These are phyloP conservation scores for Amanita thiersii DNA, from an alignment of 768 basidiomycete species.

Conservation along the genomic window DNA sequence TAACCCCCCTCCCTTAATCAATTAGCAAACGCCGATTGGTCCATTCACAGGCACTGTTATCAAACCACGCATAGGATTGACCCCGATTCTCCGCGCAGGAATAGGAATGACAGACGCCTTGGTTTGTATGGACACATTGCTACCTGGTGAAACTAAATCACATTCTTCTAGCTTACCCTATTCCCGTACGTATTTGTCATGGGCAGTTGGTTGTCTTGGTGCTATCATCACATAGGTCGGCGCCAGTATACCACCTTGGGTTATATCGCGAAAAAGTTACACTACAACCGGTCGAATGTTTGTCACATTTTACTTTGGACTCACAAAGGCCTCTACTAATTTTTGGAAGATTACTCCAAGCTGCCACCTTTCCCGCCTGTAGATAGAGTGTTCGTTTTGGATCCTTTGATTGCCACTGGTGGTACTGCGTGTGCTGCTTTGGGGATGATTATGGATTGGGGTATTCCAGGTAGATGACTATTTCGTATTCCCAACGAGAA, in stretches of 20 bases:
- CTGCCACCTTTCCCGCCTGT: constrained; percentile 68
- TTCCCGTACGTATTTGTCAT: constrained; percentile 58
- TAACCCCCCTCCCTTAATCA: background rate
- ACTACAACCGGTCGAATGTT: constrained; percentile 88
- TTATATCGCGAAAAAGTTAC: constrained; percentile 82
- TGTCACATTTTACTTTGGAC: background rate
- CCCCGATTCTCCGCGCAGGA: constrained; percentile 90
- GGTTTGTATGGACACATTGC: constrained; percentile 19
- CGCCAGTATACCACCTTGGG: constrained; percentile 87
- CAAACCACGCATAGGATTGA: constrained; percentile 74
- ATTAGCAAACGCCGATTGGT: constrained; percentile 71
- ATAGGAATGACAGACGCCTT: constrained; percentile 89
- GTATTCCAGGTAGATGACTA: constrained; percentile 56
- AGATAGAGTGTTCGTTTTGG: constrained; percentile 81
- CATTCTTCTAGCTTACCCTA: constrained; percentile 42
- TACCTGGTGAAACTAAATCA: background rate
- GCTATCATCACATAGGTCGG: constrained; percentile 37
- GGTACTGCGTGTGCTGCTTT: constrained; percentile 87
- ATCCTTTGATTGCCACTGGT: constrained; percentile 92
- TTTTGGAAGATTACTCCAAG: constrained; percentile 74
- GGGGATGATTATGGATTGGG: constrained; percentile 81
- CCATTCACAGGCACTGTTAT: constrained; percentile 71
- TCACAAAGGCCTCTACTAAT: background rate
- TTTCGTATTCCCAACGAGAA: background rate
- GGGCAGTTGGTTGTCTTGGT: background rate